Conservation (phyloP, 495 filamentous ascomycete genomes). For the Cudoniella acicularis region DNA sequence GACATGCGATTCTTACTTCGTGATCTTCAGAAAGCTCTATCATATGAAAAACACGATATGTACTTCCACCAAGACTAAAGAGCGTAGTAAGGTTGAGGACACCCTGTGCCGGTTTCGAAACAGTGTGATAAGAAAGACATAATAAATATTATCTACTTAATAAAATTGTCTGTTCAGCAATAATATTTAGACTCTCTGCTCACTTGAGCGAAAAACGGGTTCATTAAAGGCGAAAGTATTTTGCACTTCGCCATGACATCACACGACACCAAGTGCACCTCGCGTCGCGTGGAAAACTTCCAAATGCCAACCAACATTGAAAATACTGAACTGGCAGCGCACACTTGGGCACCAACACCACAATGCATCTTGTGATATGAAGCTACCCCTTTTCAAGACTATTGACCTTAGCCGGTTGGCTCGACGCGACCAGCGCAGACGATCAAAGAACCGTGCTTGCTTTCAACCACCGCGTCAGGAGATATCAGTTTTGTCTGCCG, state of each 20-base stretch:
- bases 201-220: too few relatives aligned
- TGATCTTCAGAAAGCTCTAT: conserved; percentile 41
- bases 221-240: too few relatives aligned
- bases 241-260: background rate
- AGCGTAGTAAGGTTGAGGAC: conserved; percentile 33
- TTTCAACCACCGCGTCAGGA: too few relatives aligned
- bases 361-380: too few relatives aligned
- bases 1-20: conserved; percentile 37
- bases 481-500: too few relatives aligned
- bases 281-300: background rate
- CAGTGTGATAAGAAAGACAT: conserved; percentile 28
- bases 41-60: conserved; percentile 34
- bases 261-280: background rate
- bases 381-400: too few relatives aligned
- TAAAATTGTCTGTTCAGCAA: too few relatives aligned
- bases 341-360: too few relatives aligned
- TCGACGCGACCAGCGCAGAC: too few relatives aligned
- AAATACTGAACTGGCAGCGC: background rate
- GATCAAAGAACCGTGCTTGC: too few relatives aligned
- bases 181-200: background rate
- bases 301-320: background rate
- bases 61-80: conserved; percentile 23
- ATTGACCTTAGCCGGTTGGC: too few relatives aligned
- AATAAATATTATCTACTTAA: background rate
- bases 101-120: conserved; percentile 22